These are phyloP conservation scores for Neoascochyta sp. DNA, from an alignment of 2,329 filamentous ascomycete species.

Conservation along the genomic window DNA sequence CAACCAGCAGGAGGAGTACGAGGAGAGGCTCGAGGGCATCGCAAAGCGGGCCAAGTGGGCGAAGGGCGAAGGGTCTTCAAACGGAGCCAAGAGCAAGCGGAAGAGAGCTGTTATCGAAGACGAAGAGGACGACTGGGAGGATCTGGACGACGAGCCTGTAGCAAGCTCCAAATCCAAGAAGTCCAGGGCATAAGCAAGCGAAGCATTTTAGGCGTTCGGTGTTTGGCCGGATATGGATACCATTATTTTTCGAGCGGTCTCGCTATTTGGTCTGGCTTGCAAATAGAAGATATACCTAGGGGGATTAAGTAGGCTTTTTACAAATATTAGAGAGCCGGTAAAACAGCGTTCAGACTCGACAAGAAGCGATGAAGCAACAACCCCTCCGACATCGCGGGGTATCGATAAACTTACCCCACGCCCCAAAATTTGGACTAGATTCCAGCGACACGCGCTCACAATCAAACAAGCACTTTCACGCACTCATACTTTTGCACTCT, in stretches of 20 bases:
- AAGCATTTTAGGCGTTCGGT: background rate
- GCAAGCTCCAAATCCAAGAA: constrained; percentile 11
- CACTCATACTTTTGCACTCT: background rate
- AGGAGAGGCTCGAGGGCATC: constrained; percentile 56
- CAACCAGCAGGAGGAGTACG: constrained; percentile 69
- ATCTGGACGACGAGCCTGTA: constrained; percentile 26
- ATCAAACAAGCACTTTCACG: background rate
- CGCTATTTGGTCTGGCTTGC: background rate
- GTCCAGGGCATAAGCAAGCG: constrained; percentile 13
- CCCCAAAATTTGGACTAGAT: constrained; percentile 18
- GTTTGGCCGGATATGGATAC: background rate
- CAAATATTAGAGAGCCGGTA: no score
- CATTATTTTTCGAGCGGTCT: background rate
- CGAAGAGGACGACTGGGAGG: constrained; percentile 38
- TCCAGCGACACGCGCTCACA: constrained; percentile 1
- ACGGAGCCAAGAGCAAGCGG: constrained; percentile 28
- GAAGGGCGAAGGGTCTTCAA: constrained; percentile 13
- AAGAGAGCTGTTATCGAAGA: constrained; percentile 37
- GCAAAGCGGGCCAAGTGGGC: constrained; percentile 32
- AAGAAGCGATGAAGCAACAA: no score
- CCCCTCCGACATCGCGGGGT: constrained; percentile 13
- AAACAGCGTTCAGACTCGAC: no score
- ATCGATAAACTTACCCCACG: constrained; percentile 18
- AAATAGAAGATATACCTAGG: no score
- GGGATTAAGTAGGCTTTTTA: no score